Conservation (phyloP, 148 eudicot species). For the Rhododendron vialii region DNA sequence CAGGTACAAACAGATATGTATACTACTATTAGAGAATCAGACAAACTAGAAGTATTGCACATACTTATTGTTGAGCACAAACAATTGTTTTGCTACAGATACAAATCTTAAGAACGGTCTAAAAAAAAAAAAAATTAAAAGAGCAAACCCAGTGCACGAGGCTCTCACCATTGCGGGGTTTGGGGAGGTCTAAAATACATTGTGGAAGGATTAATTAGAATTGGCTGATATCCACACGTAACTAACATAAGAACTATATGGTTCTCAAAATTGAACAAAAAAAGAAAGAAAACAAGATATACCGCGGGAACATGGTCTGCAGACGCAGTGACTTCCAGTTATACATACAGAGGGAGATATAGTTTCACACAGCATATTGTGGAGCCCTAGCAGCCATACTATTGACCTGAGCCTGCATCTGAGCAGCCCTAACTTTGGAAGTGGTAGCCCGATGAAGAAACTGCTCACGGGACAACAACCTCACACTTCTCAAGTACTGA, state of each 20-base stretch:
- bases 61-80: not conserved
- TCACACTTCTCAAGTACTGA: slow-evolving; percentile 78
- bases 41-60: not conserved
- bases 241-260: not conserved
- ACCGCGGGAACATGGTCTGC: not conserved
- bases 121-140: not conserved
- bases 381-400: slow-evolving; percentile 76
- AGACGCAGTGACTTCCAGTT: not conserved
- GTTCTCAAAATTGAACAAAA: not conserved
- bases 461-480: slow-evolving; percentile 85
- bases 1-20: not conserved
- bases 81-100: not conserved
- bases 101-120: not conserved
- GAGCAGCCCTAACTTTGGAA: slow-evolving; percentile 68
- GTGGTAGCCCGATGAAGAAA: slow-evolving; percentile 73
- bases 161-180: too few relatives aligned
- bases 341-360: not conserved
- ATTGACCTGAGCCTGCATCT: slow-evolving; percentile 89
- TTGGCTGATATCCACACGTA: slow-evolving; percentile 5
- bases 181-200: not conserved
- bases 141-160: not conserved
- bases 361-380: slow-evolving; percentile 38
- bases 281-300: not conserved
- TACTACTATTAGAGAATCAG: not conserved
- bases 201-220: not conserved